phyloP scores from a whole-genome alignment of 371 early-diverging fungal genomes.

The Mucor indicus region DNA sequence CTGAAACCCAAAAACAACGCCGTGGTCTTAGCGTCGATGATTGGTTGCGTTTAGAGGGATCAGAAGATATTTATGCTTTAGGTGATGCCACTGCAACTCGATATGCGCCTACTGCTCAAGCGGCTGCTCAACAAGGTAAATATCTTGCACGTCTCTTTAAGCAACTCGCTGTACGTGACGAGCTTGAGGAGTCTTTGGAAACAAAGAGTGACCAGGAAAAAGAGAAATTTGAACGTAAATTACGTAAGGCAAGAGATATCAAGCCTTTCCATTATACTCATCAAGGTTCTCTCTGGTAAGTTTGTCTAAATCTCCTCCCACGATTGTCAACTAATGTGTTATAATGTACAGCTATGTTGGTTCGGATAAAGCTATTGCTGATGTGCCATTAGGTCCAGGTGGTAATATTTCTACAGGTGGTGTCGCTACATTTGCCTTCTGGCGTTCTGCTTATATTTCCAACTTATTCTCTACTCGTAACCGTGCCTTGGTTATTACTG shows the following conservation, averaged over 20 bases:
- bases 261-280: constrained; percentile 81
- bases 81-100: constrained; percentile 89
- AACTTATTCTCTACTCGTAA: constrained; percentile 84
- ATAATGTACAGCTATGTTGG: too few relatives aligned
- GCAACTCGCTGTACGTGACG: constrained; percentile 49
- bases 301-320: too few relatives aligned
- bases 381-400: constrained; percentile 76
- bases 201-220: constrained; percentile 29
- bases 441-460: constrained; percentile 72
- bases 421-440: constrained; percentile 76
- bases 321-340: too few relatives aligned
- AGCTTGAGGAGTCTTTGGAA: constrained; percentile 29
- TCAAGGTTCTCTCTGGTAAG: constrained; percentile 87
- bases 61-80: constrained; percentile 75
- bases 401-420: constrained; percentile 73
- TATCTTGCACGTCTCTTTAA: constrained; percentile 80
- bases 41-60: constrained; percentile 74
- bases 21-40: constrained; percentile 88
- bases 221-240: constrained; percentile 39
- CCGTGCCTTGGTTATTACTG: constrained; percentile 75
- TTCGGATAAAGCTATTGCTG: constrained; percentile 88
- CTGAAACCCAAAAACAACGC: constrained; percentile 71
- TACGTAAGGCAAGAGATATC: constrained; percentile 47
- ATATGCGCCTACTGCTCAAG: constrained; percentile 90
- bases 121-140: constrained; percentile 85